Base-by-base conservation (phyloP, 192 early-diverging fungal genomes). In the Oehlia diaphana region DNA sequence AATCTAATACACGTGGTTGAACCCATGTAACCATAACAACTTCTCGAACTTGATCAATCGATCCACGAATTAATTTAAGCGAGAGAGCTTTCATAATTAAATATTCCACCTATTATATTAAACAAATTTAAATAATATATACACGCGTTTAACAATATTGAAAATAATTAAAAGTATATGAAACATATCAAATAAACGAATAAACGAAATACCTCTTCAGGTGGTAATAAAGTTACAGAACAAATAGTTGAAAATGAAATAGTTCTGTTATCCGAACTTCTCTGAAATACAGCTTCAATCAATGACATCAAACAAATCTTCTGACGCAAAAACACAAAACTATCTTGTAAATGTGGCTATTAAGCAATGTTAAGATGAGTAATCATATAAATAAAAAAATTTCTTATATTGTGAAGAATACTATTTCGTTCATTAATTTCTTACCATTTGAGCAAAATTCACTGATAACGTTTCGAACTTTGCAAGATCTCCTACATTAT, bases 241-340 rank as follows among this genome's bases (percentile, higher is more conserved):
- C 96, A 93, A 81, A 99, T 94, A 4, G 84, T 89, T 6, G 79
- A 79, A 85, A 99, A 99, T 7, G 94, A 84, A 69, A 98, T 92
- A 1, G 86, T 85, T 21, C 96, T 87, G 81, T 92, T 85, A 81
- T 95, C 90, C 70, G 93, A 89, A 81, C 84, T 86, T 49, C 95
- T 91, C 85, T 92, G 92, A 85, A 99, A 99, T 66, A 99, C 92
- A 5, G 91, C 89, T 83, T 99, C 98, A 76, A 99, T 95, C 63
- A 99, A 88, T 0, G 98, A 94, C 96, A 98, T 98, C 76, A 99
- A 88, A 62, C 97, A 93, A 68, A 99, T 95, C 89, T 99, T 99
- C 88, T 97, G 95, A 74, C 92, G 91, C 67, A 99, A 84, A 79
- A 95, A 92, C 16, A 90, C 84, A 14, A 93, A 82, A 75, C 91